Percentiles rank a stretch among this genome's conserved stretches.
Evolutionary conservation across 805 yeast species (phyloP).

Genomic region (Nadsonia fulvescens): DNA sequence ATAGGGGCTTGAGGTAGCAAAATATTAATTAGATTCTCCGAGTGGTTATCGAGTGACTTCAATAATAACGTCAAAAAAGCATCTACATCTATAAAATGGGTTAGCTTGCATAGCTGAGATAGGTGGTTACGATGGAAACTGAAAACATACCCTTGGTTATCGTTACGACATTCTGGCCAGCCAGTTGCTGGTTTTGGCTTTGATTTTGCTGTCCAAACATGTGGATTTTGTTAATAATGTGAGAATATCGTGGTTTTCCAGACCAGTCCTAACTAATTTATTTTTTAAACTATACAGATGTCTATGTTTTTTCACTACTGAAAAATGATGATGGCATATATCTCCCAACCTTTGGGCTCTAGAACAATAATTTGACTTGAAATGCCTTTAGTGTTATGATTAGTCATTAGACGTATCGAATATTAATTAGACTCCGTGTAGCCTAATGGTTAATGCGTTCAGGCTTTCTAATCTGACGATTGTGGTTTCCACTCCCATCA

Average conservation of each 20-base stretch:
- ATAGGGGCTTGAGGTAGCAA: conserved; percentile 18
- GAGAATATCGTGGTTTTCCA: background rate
- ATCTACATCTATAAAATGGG: conserved; percentile 15
- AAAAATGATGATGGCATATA: background rate
- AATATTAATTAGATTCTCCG: conserved; percentile 12
- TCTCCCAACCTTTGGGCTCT: background rate
- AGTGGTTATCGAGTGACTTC: conserved; percentile 17
- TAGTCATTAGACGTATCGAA: conserved; percentile 1
- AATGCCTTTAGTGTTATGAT: background rate
- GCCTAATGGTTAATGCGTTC: conserved; percentile 13
- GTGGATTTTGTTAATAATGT: background rate
- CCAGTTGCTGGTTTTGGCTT: background rate
- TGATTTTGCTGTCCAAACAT: background rate
- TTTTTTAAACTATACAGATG: background rate
- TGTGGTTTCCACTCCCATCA: conserved; percentile 16
- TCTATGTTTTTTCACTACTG: background rate
- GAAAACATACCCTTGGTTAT: background rate
- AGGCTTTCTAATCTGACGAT: conserved; percentile 11
- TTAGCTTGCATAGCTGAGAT: conserved; percentile 52
- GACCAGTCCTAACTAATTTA: background rate
- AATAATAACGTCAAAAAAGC: conserved; percentile 16
- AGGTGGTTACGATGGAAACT: conserved; percentile 12
- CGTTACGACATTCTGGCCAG: too few relatives aligned
- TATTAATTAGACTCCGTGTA: conserved; percentile 6
- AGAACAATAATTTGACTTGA: background rate